Evolutionary conservation across 164 flowering plant species (phyloP).

Genomic region (Kingdonia uniflora): DNA sequence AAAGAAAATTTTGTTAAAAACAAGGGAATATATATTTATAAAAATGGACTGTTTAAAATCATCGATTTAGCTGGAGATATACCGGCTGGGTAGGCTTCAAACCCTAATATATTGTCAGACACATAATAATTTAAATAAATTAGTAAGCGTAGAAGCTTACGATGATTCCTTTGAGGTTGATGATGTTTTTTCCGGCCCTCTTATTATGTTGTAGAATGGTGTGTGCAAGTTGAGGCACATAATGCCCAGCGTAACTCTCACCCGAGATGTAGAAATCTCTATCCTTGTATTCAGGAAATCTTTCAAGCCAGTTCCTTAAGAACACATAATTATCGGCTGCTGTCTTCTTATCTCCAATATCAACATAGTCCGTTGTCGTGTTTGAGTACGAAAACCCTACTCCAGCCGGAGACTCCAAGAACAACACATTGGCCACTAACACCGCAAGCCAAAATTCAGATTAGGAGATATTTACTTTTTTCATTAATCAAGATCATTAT

Average conservation of each 20-base stretch:
- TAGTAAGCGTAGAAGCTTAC: too few species aligned
- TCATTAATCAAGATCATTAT: too few species aligned
- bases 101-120: too few species aligned
- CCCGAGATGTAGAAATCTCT: conserved; percentile 37
- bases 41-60: too few species aligned
- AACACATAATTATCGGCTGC: conserved; percentile 15
- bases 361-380: conserved; percentile 41
- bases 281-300: conserved; percentile 33
- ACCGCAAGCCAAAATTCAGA: too few species aligned
- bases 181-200: conserved; percentile 31
- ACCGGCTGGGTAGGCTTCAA: too few species aligned
- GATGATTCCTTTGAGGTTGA: conserved; percentile 66
- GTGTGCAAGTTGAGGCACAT: conserved; percentile 71
- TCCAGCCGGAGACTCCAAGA: conserved; percentile 76
- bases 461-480: too few species aligned
- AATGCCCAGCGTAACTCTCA: conserved; percentile 60
- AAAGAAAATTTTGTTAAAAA: too few species aligned
- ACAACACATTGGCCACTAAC: conserved; percentile 76
- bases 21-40: too few species aligned
- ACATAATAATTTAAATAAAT: too few species aligned
- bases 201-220: conserved; percentile 43
- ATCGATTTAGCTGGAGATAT: too few species aligned
- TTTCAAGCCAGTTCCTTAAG: conserved; percentile 29
- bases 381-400: conserved; percentile 80
- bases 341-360: conserved; percentile 65